A percentile compares a stretch with the other conserved stretches of the same genome.
phyloP scores from a whole-genome alignment of 257 asterid species.

The Fraxinus cuspidata region DNA sequence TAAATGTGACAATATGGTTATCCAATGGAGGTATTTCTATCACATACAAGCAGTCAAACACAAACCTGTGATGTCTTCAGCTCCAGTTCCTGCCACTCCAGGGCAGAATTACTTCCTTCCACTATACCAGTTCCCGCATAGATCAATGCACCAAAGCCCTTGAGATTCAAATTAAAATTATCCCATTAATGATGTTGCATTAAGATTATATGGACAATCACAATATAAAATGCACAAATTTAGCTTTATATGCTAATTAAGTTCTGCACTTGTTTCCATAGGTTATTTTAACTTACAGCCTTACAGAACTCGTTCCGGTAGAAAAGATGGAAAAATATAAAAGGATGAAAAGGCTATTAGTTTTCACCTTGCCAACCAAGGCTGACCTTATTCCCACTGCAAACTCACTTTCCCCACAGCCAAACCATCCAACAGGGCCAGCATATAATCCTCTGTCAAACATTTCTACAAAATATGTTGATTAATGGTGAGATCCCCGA shows the following conservation, averaged over 20 bases:
- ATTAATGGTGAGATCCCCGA: slow-evolving; percentile 16
- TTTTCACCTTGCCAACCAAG: slow-evolving; percentile 80
- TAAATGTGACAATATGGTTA: slow-evolving; percentile 3
- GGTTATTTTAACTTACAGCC: background rate
- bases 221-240: slow-evolving; percentile 3
- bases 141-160: slow-evolving; percentile 81
- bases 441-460: slow-evolving; percentile 99
- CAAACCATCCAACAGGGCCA: slow-evolving; percentile 98
- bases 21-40: background rate
- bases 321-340: background rate
- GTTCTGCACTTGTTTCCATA: background rate
- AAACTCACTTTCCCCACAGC: slow-evolving; percentile 94
- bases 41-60: slow-evolving; percentile 8
- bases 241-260: background rate
- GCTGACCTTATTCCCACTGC: slow-evolving; percentile 99
- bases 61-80: slow-evolving; percentile 96
- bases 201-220: background rate
- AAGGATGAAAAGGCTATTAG: slow-evolving; percentile 4
- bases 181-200: slow-evolving; percentile 6
- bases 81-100: slow-evolving; percentile 95
- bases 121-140: slow-evolving; percentile 94
- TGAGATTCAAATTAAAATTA: slow-evolving; percentile 20
- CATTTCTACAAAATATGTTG: slow-evolving; percentile 54
- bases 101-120: slow-evolving; percentile 77
- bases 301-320: background rate